Percentiles rank a stretch among this genome's conserved stretches.
phyloP scores from a whole-genome alignment of 2,329 filamentous ascomycete species.

The Ascochyta viciae-villosae region DNA sequence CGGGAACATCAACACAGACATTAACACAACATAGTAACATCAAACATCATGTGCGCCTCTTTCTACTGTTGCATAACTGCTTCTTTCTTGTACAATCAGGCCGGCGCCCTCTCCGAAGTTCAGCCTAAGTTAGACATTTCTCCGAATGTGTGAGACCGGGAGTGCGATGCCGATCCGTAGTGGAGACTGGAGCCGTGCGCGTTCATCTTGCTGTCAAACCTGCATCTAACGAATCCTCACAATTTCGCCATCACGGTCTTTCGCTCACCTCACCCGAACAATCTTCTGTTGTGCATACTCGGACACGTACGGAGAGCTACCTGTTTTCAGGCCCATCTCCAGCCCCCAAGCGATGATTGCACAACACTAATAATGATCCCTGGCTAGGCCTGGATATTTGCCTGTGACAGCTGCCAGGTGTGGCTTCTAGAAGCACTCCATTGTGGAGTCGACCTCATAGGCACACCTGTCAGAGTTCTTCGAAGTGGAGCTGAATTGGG shows the following conservation, averaged over 20 bases:
- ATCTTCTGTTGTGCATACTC: neutral
- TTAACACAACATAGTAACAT: neutral
- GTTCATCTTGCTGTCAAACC: neutral
- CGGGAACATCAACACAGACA: neutral
- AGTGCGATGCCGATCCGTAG: slow-evolving; percentile 1
- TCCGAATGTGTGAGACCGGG: slow-evolving; percentile 6
- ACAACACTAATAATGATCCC: neutral
- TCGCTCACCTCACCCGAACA: neutral
- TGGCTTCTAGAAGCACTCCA: slow-evolving; percentile 7
- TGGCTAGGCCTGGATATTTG: neutral
- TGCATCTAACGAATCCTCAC: neutral
- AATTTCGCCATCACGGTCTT: slow-evolving; percentile 1
- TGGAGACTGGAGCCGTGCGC: slow-evolving; percentile 11
- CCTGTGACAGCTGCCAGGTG: neutral
- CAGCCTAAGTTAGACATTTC: slow-evolving; percentile 4
- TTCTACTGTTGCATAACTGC: neutral
- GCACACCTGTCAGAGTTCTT: neutral
- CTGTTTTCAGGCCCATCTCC: neutral
- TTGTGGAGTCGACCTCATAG: neutral
- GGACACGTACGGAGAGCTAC: neutral
- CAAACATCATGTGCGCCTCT: no score
- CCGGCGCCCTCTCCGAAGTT: neutral
- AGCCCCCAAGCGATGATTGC: neutral
- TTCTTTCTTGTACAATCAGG: no score
- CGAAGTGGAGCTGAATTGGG: neutral